These are phyloP conservation scores for Pyrenophora tritici-repentis DNA, from an alignment of 2,329 filamentous ascomycete species.

Conservation along the genomic window DNA sequence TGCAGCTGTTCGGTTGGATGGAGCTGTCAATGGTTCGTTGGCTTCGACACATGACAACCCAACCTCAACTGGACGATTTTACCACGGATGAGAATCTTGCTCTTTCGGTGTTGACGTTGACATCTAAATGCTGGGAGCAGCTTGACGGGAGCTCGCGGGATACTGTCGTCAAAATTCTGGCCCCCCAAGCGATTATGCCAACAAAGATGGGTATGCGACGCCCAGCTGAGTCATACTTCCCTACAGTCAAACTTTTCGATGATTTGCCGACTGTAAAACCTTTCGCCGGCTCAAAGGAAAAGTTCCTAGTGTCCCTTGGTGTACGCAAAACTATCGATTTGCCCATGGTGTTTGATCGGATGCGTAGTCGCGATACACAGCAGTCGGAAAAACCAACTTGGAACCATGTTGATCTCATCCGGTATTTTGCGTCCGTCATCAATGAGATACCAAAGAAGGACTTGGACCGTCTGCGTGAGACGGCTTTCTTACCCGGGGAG, in stretches of 20 bases:
- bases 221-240: constrained; percentile 87
- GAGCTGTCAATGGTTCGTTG: constrained; percentile 84
- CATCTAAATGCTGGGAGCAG: constrained; percentile 92
- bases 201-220: constrained; percentile 89
- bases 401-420: constrained; percentile 94
- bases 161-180: constrained; percentile 67
- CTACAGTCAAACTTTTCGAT: constrained; percentile 91
- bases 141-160: constrained; percentile 69
- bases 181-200: constrained; percentile 76
- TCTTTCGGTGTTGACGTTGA: constrained; percentile 72
- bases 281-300: constrained; percentile 79
- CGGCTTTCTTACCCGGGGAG: constrained; percentile 78
- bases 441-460: constrained; percentile 86
- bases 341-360: constrained; percentile 86
- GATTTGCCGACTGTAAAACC: constrained; percentile 84
- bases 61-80: constrained; percentile 64
- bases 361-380: constrained; percentile 68
- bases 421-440: constrained; percentile 87
- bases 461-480: constrained; percentile 75
- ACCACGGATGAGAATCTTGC: constrained; percentile 75
- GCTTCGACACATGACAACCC: constrained; percentile 73
- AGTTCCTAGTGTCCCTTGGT: constrained; percentile 79
- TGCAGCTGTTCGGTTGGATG: constrained; percentile 84
- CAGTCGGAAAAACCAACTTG: constrained; percentile 59
- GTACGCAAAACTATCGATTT: constrained; percentile 95